Evolutionary conservation across 1,139 yeast genomes (phyloP).

Genomic region (Saccharomycopsis hybrid): DNA sequence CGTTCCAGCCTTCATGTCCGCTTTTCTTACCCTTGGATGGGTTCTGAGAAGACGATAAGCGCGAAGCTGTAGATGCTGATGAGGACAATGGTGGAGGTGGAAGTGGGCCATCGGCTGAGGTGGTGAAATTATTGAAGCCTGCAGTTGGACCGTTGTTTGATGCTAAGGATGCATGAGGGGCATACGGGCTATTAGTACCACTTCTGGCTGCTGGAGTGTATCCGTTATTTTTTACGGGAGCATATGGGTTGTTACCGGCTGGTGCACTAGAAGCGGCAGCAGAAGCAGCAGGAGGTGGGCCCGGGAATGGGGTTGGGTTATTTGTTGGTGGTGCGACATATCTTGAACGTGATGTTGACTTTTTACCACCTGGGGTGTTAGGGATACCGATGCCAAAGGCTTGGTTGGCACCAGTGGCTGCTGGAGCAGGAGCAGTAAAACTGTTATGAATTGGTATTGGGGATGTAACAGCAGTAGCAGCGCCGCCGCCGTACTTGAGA

Average conservation of each 20-base stretch:
- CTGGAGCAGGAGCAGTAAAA: slow-evolving; percentile 21
- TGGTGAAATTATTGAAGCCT: neutral
- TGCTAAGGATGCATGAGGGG: slow-evolving; percentile 5
- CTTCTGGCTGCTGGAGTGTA: slow-evolving; percentile 28
- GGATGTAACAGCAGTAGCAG: slow-evolving; percentile 18
- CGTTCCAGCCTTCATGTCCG: slow-evolving; percentile 91
- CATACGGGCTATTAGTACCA: neutral
- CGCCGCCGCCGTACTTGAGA: slow-evolving; percentile 19
- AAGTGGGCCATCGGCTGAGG: neutral
- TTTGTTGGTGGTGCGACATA: slow-evolving; percentile 42
- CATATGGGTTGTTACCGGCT: slow-evolving; percentile 25
- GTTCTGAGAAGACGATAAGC: slow-evolving; percentile 21
- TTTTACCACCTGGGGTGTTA: slow-evolving; percentile 1
- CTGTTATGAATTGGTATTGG: neutral
- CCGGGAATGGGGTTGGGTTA: slow-evolving; percentile 74
- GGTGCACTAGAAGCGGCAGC: slow-evolving; percentile 33
- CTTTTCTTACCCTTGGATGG: slow-evolving; percentile 41
- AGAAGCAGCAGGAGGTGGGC: slow-evolving; percentile 89
- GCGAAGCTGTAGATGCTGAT: slow-evolving; percentile 1
- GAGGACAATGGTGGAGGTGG: slow-evolving; percentile 7
- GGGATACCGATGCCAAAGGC: neutral
- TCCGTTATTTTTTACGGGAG: slow-evolving; percentile 24
- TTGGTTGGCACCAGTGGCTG: slow-evolving; percentile 2
- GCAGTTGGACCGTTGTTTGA: slow-evolving; percentile 1
- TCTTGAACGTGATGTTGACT: slow-evolving; percentile 2